Conservation (phyloP, 352 stramenopile species). For the Phytopythium kandeliae region DNA sequence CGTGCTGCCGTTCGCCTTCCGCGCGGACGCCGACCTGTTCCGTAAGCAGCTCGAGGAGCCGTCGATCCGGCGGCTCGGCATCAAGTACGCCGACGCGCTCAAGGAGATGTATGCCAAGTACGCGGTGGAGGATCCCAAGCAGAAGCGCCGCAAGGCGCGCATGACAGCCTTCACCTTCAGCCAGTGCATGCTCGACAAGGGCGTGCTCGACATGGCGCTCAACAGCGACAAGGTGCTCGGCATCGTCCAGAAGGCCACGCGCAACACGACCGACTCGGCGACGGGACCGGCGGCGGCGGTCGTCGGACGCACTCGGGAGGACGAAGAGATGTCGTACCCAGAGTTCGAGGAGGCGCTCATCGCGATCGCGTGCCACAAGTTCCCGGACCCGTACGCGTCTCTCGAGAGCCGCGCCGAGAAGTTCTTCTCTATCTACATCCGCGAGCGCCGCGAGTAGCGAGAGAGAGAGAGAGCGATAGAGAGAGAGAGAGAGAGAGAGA, state of each 20-base stretch:
- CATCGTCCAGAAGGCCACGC: slow-evolving; percentile 51
- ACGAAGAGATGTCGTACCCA: slow-evolving; percentile 52
- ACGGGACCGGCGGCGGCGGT: neutral
- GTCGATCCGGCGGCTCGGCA: slow-evolving; percentile 48
- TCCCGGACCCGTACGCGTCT: slow-evolving; percentile 69
- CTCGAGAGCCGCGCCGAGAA: slow-evolving; percentile 74
- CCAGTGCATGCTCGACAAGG: slow-evolving; percentile 56
- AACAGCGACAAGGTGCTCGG: slow-evolving; percentile 51
- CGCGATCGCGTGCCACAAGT: slow-evolving; percentile 70
- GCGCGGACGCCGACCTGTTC: slow-evolving; percentile 67
- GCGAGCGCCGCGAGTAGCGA: slow-evolving; percentile 14
- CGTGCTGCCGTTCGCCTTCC: slow-evolving; percentile 68
- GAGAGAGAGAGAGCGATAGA: neutral
- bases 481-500: too few species aligned
- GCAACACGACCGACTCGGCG: slow-evolving; percentile 4
- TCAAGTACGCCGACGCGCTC: slow-evolving; percentile 61
- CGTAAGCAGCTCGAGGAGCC: slow-evolving; percentile 64
- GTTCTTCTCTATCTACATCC: slow-evolving; percentile 68
- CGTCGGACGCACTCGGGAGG: slow-evolving; percentile 17
- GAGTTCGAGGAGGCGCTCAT: slow-evolving; percentile 70
- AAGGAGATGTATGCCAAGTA: slow-evolving; percentile 53
- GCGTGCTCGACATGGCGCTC: slow-evolving; percentile 54
- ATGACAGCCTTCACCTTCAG: slow-evolving; percentile 59
- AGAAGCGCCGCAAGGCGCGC: slow-evolving; percentile 30
- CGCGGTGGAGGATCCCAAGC: slow-evolving; percentile 34